Conservation (phyloP, 345 rosid genomes). For the Syzygium grande region DNA sequence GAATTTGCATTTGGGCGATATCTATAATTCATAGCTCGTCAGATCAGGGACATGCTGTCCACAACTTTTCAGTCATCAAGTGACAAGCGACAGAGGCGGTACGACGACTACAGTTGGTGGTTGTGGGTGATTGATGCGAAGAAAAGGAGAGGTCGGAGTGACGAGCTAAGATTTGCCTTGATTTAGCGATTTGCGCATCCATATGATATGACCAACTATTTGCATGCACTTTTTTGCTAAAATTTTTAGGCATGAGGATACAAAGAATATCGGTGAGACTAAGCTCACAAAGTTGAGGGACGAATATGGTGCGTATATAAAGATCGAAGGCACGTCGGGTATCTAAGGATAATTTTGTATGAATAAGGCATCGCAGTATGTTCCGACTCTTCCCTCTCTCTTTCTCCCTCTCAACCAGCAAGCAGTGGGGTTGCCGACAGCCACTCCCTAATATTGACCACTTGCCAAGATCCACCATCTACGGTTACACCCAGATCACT, state of each 20-base stretch:
- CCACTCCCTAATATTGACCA: not conserved
- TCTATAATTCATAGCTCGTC: not conserved
- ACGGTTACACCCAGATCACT: not conserved
- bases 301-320: not conserved
- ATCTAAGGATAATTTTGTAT: not conserved
- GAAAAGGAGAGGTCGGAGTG: not conserved
- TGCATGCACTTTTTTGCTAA: not conserved
- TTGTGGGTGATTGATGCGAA: not conserved
- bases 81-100: not conserved
- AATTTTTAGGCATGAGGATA: not conserved
- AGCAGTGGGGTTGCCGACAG: not conserved
- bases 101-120: not conserved
- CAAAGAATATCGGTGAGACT: not conserved
- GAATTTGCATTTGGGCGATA: not conserved
- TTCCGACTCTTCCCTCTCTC: not conserved
- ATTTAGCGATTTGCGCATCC: not conserved
- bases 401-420: not conserved
- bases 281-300: not conserved
- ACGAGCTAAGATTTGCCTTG: not conserved
- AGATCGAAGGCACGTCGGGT: not conserved
- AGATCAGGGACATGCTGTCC: accelerated
- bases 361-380: not conserved
- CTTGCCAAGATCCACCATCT: not conserved
- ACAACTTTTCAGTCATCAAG: not conserved
- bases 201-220: not conserved